Evolutionary conservation across 129 eudicot genomes (phyloP).

Genomic region (Arctium minus): DNA sequence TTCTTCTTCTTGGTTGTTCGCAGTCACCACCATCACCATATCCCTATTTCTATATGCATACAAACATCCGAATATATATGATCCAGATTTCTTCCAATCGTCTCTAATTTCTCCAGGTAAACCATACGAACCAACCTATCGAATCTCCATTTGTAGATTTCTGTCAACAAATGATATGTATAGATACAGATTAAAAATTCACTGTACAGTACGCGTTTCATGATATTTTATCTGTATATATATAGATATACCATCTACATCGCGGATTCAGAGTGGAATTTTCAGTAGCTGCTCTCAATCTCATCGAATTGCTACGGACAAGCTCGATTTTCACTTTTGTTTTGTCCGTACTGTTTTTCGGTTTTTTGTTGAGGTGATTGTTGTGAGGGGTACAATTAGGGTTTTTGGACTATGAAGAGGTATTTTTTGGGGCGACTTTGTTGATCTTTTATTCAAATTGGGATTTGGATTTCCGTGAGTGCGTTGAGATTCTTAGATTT

Average conservation of each 20-base stretch:
- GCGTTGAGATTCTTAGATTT: slow-evolving; percentile 6
- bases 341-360: slow-evolving; percentile 12
- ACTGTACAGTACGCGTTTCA: slow-evolving; percentile 8
- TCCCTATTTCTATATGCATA: slow-evolving; percentile 1
- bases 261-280: slow-evolving; percentile 17
- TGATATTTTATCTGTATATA: not conserved
- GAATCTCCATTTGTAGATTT: not conserved
- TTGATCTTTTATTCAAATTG: slow-evolving; percentile 1
- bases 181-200: slow-evolving; percentile 24
- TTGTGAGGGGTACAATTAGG: slow-evolving; percentile 2
- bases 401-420: slow-evolving; percentile 4
- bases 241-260: not conserved
- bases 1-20: slow-evolving; percentile 23
- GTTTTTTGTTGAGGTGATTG: not conserved
- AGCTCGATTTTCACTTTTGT: slow-evolving; percentile 12
- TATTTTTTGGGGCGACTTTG: not conserved
- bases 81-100: not conserved
- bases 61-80: not conserved
- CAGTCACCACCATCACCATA: slow-evolving; percentile 21
- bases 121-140: not conserved
- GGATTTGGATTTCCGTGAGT: not conserved
- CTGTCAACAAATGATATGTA: slow-evolving; percentile 13
- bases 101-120: slow-evolving; percentile 21
- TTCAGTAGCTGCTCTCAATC: slow-evolving; percentile 24
- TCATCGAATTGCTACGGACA: slow-evolving; percentile 14